Percentiles rank a stretch among this genome's conserved stretches.
phyloP scores from a whole-genome alignment of 139 green algal genomes.

The Tetraselmis striata region DNA sequence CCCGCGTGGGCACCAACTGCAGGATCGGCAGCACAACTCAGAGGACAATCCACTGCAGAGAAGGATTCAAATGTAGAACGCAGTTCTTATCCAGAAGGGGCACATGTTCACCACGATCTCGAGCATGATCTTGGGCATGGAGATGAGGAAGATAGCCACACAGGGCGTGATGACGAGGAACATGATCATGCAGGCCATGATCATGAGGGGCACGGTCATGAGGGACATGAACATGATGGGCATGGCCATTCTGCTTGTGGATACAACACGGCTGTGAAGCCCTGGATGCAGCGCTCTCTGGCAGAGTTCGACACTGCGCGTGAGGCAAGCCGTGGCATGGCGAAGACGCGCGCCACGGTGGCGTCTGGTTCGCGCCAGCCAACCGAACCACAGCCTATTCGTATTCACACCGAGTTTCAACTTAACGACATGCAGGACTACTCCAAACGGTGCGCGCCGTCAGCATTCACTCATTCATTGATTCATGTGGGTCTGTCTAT shows the following conservation, averaged over 20 bases:
- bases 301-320: not conserved
- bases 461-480: no score
- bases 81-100: no score
- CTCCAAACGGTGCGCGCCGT: not conserved
- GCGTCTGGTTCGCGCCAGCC: not conserved
- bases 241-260: not conserved
- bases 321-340: not conserved
- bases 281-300: not conserved
- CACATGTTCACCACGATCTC: no score
- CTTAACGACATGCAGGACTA: not conserved
- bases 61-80: no score
- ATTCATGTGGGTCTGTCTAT: no score
- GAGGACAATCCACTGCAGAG: no score
- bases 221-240: not conserved
- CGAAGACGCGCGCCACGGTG: not conserved
- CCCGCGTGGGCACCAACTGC: no score
- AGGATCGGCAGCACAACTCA: no score
- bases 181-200: not conserved
- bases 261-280: not conserved
- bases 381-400: not conserved
- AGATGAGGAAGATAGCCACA: not conserved
- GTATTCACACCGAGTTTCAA: not conserved
- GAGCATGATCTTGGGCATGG: no score
- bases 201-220: not conserved
- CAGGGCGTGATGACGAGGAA: not conserved